Evolutionary conservation across 2,329 filamentous ascomycete genomes (phyloP), one percentile per base, ranked within the genome.

Genomic region (Cladobotryum mycophilum): DNA sequence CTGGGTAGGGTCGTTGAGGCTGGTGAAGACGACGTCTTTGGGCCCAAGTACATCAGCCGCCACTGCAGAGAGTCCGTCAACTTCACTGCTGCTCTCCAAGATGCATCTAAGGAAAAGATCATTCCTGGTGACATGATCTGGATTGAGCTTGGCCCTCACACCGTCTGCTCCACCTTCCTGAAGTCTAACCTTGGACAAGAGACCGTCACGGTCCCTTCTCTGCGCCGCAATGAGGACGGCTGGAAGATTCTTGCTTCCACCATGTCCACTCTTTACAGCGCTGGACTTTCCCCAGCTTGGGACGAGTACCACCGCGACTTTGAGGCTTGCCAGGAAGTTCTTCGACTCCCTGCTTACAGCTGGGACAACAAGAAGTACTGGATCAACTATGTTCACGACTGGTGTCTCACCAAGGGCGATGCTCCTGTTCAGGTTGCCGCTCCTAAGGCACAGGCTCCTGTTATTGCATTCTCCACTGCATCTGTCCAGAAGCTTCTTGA

Each of bases 351-450:
- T 0, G 78, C 79, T 3, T 91, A 90, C 62, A 76, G 76, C 1
- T 91, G 86, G 68, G 84, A 90, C 58, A 73, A 81, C 59, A 89
- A 89, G 73, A 84, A 80, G 56, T 89, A 89, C 65, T 83, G 80
- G 79, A 73, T 81, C 30, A 70, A 76, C 58, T 82, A 82, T 57
- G 68, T 76, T 50, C 85, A 87, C 53, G 84, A 89, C 65, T 89
- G 84, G 84, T 78, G 77, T 11, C 72, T 89, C 74, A 50, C 48
- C 9, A 70, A 75, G 17, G 70, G 82, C 44, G 73, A 50, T 36
- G 41, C 78, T 75, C 49, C 45, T 3, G 18, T 7, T 5, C 37
- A 48, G 20, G 9, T 15, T 11, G 12, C 22, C 83, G 52, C 70
- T 86, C 55, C 25, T 11, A 30, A 76, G 81, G 45, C 79, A 76